Percentiles rank a stretch among this genome's conserved stretches.
phyloP scores from a whole-genome alignment of 371 early-diverging fungal species.

The Lichtheimia hyalospora region DNA sequence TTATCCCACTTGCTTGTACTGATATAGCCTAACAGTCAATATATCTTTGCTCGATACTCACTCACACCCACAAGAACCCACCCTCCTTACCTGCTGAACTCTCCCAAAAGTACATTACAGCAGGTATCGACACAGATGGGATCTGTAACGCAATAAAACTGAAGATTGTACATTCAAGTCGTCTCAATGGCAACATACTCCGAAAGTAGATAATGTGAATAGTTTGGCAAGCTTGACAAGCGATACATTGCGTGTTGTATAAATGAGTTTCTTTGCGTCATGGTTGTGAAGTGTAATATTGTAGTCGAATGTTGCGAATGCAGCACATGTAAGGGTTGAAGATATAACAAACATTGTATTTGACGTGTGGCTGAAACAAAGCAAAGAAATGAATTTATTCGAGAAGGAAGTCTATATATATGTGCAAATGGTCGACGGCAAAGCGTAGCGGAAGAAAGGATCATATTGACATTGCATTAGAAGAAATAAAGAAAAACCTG shows the following conservation, averaged over 20 bases:
- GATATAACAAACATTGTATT: too few relatives aligned
- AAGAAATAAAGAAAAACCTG: too few relatives aligned
- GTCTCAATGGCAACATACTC: slow-evolving; percentile 20
- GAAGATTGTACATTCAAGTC: background rate
- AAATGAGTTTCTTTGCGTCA: slow-evolving; percentile 22
- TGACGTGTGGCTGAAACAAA: too few relatives aligned
- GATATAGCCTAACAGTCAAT: background rate
- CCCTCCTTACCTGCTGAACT: slow-evolving; percentile 45
- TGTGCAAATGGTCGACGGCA: background rate
- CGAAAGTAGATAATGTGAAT: slow-evolving; percentile 41
- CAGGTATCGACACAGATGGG: slow-evolving; percentile 40
- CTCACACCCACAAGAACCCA: background rate
- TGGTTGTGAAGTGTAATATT: slow-evolving; percentile 8
- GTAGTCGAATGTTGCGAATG: background rate
- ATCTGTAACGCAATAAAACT: slow-evolving; percentile 19
- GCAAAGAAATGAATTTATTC: too few relatives aligned
- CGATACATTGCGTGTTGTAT: slow-evolving; percentile 34
- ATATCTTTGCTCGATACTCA: background rate
- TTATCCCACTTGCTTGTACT: slow-evolving; percentile 22
- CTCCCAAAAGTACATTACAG: slow-evolving; percentile 46
- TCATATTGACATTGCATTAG: background rate
- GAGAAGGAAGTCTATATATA: background rate
- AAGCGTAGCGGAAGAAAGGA: background rate
- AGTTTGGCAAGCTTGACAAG: slow-evolving; percentile 38
- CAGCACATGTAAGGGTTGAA: background rate